Conservation (phyloP, 2,329 filamentous ascomycete species). For the Fusarium sp. region DNA sequence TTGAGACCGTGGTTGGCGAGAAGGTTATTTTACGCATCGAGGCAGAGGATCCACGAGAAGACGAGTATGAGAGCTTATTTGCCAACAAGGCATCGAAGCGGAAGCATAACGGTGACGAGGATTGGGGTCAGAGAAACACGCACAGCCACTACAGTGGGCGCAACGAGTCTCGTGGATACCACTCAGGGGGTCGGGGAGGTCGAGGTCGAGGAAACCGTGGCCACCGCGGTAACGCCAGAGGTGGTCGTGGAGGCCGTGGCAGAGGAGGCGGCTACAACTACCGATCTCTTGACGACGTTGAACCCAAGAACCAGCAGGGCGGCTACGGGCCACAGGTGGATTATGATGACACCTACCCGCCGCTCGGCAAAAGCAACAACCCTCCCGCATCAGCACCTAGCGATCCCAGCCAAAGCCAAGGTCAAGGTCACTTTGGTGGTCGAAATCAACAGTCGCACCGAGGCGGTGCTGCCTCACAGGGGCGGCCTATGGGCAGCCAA, state of each 20-base stretch:
- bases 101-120: constrained; percentile 66
- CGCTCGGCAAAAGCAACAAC: constrained; percentile 44
- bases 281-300: constrained; percentile 76
- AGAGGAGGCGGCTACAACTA: constrained; percentile 68
- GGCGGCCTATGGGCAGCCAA: constrained; percentile 45
- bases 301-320: constrained; percentile 61
- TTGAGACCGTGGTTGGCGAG: constrained; percentile 88
- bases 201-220: constrained; percentile 56
- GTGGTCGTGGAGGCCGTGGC: constrained; percentile 60
- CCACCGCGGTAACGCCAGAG: constrained; percentile 56
- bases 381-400: constrained; percentile 40
- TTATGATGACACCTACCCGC: constrained; percentile 60
- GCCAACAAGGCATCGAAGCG: constrained; percentile 72
- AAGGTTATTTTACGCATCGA: constrained; percentile 88
- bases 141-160: constrained; percentile 55
- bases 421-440: constrained; percentile 27
- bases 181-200: constrained; percentile 59
- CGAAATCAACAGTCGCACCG: constrained; percentile 42
- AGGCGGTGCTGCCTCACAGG: constrained; percentile 41
- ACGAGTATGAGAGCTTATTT: constrained; percentile 73
- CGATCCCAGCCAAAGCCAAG: constrained; percentile 44
- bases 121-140: constrained; percentile 52
- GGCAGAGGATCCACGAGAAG: constrained; percentile 73
- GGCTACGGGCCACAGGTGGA: constrained; percentile 60
- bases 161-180: constrained; percentile 58